These are phyloP conservation scores for Exophiala aquamarina DNA, from an alignment of 2,329 filamentous ascomycete species.

Conservation along the genomic window DNA sequence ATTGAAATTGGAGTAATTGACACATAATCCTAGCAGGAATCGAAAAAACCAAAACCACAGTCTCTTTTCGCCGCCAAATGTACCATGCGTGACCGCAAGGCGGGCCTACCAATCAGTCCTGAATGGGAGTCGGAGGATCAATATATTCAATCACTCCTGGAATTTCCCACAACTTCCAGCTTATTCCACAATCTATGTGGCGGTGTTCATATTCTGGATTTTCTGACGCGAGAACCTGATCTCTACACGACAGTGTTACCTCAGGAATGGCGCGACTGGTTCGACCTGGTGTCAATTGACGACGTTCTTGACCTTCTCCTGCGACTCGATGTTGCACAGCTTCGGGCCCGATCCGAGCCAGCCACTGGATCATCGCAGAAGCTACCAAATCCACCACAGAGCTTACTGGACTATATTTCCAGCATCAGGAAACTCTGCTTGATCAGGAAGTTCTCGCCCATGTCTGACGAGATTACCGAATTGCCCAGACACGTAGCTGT, in stretches of 20 bases:
- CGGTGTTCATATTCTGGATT: constrained; percentile 95
- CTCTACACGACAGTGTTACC: constrained; percentile 78
- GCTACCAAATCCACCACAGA: constrained; percentile 39
- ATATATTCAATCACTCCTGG: constrained; percentile 75
- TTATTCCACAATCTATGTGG: constrained; percentile 88
- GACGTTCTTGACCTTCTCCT: constrained; percentile 78
- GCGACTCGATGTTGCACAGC: constrained; percentile 65
- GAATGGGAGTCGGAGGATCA: constrained; percentile 70
- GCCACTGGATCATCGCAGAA: constrained; percentile 37
- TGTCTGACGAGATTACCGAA: constrained; percentile 21
- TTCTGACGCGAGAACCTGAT: constrained; percentile 82
- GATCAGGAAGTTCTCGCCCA: constrained; percentile 55
- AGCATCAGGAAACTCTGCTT: constrained; percentile 71
- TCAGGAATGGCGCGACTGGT: constrained; percentile 76
- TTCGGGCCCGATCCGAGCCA: constrained; percentile 43
- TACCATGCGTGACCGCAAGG: too few species aligned
- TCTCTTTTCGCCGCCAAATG: too few species aligned
- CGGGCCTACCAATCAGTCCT: constrained; percentile 32
- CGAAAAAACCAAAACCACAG: too few species aligned
- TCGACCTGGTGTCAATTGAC: constrained; percentile 69
- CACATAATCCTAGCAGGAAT: too few species aligned
- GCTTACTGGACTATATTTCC: constrained; percentile 69
- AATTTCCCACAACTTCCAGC: constrained; percentile 71
- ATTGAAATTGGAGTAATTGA: too few species aligned
- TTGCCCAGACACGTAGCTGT: constrained; percentile 72